Evolutionary conservation across 352 stramenopile genomes (phyloP).

Genomic region (Pythium aquatile): DNA sequence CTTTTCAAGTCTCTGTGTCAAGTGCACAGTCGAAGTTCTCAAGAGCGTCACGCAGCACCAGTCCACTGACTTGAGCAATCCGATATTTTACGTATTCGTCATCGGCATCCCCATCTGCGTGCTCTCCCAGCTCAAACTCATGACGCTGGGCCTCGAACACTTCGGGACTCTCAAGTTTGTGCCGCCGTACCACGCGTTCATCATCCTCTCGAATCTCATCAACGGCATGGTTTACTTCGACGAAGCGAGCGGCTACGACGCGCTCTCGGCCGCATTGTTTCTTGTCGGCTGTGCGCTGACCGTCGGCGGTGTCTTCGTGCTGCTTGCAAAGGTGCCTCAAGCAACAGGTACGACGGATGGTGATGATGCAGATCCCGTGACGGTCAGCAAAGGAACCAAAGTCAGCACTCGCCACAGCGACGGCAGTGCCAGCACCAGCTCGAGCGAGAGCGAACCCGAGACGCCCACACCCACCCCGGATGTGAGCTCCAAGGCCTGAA

Average conservation of each 20-base stretch:
- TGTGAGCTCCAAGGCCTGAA: not conserved
- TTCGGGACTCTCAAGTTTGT: slow-evolving; percentile 51
- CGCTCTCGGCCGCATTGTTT: slow-evolving; percentile 27
- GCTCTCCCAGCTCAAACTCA: slow-evolving; percentile 35
- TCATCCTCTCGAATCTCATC: slow-evolving; percentile 43
- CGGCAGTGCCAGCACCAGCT: slow-evolving; percentile 5
- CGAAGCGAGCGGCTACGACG: slow-evolving; percentile 31
- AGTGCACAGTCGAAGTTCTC: slow-evolving; percentile 36
- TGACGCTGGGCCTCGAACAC: slow-evolving; percentile 33
- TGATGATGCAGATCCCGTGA: not conserved
- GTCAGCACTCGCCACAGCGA: not conserved
- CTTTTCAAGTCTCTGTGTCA: slow-evolving; percentile 40
- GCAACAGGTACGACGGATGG: not conserved
- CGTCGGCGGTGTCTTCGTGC: slow-evolving; percentile 32
- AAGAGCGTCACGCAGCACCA: slow-evolving; percentile 27
- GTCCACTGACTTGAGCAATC: slow-evolving; percentile 27
- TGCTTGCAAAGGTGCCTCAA: slow-evolving; percentile 32
- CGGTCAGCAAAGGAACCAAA: not conserved
- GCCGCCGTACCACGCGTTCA: slow-evolving; percentile 43
- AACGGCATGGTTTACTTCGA: slow-evolving; percentile 46
- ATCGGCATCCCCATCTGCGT: slow-evolving; percentile 30
- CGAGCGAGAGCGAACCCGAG: slow-evolving; percentile 2
- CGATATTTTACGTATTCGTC: slow-evolving; percentile 28
- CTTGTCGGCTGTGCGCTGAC: slow-evolving; percentile 31
- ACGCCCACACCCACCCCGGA: not conserved